Evolutionary conservation across 148 eudicot genomes (phyloP).

Genomic region (Persicaria maculosa): DNA sequence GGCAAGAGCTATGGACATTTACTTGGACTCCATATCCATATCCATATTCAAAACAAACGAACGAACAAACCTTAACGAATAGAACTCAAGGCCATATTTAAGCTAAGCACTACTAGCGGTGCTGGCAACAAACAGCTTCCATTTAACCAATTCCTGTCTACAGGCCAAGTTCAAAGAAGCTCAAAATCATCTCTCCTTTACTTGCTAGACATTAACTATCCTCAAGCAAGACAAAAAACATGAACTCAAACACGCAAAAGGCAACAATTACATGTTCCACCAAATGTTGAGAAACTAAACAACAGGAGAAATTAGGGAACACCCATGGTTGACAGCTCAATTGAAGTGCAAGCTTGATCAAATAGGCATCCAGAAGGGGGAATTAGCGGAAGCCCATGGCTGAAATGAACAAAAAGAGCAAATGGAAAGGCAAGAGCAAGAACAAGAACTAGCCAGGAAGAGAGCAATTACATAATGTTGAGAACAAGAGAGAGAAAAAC

Average conservation of each 20-base stretch:
- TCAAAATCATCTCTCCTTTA: conserved; percentile 34
- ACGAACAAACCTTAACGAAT: conserved; percentile 26
- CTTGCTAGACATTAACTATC: background rate
- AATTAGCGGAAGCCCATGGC: conserved; percentile 36
- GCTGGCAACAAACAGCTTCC: conserved; percentile 21
- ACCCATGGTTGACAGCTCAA: conserved; percentile 27
- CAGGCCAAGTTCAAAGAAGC: conserved; percentile 20
- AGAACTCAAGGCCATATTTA: conserved; percentile 23
- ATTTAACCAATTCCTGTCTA: conserved; percentile 32
- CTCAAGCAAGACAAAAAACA: conserved; percentile 12
- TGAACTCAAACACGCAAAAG: background rate
- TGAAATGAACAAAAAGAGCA: conserved; percentile 15
- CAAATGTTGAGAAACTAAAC: conserved; percentile 9
- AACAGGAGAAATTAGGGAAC: conserved; percentile 31
- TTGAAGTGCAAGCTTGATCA: conserved; percentile 18
- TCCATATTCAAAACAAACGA: conserved; percentile 28
- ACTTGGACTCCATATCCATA: conserved; percentile 39
- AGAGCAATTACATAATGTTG: conserved; percentile 23
- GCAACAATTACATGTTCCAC: conserved; percentile 31
- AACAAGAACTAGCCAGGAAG: background rate
- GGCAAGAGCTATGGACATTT: conserved; percentile 25
- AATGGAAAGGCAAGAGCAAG: conserved; percentile 15
- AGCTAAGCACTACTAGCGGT: conserved; percentile 16
- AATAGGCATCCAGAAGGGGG: conserved; percentile 20
- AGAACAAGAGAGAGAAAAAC: background rate